Evolutionary conservation across 2,329 filamentous ascomycete species (phyloP).

Genomic region (Botrytis cinerea): DNA sequence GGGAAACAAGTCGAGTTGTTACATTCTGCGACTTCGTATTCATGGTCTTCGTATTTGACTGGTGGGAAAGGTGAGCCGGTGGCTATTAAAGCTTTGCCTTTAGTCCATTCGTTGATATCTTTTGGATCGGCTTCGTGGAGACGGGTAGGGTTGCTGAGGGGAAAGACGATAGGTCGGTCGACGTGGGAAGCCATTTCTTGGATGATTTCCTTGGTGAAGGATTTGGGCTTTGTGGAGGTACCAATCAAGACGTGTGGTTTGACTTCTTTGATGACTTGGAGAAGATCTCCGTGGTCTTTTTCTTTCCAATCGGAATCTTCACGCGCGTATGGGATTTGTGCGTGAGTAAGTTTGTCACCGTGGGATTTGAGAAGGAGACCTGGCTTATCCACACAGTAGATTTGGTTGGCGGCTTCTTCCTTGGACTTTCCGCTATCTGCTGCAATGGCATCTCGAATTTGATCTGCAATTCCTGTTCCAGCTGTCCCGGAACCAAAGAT

Average conservation of each 20-base stretch:
- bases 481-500: conserved; percentile 82
- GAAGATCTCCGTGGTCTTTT: conserved; percentile 58
- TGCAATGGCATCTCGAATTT: conserved; percentile 77
- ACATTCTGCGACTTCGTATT: conserved; percentile 69
- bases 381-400: conserved; percentile 77
- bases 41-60: conserved; percentile 58
- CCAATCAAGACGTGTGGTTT: conserved; percentile 82
- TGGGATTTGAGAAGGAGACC: conserved; percentile 70
- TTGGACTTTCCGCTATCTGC: conserved; percentile 65
- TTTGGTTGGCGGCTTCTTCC: conserved; percentile 72
- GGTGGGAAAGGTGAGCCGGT: conserved; percentile 82
- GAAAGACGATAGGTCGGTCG: conserved; percentile 74
- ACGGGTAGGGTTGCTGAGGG: conserved; percentile 80
- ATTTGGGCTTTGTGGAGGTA: conserved; percentile 74
- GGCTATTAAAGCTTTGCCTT: conserved; percentile 75
- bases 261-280: conserved; percentile 67
- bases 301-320: conserved; percentile 63
- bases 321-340: conserved; percentile 68
- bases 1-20: conserved; percentile 88
- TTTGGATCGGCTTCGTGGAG: conserved; percentile 79
- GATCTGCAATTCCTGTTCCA: conserved; percentile 82
- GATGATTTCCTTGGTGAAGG: conserved; percentile 74
- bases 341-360: conserved; percentile 61
- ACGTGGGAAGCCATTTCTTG: conserved; percentile 74
- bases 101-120: conserved; percentile 76